Conservation (phyloP, 495 filamentous ascomycete genomes). For the Neurospora sp. region DNA sequence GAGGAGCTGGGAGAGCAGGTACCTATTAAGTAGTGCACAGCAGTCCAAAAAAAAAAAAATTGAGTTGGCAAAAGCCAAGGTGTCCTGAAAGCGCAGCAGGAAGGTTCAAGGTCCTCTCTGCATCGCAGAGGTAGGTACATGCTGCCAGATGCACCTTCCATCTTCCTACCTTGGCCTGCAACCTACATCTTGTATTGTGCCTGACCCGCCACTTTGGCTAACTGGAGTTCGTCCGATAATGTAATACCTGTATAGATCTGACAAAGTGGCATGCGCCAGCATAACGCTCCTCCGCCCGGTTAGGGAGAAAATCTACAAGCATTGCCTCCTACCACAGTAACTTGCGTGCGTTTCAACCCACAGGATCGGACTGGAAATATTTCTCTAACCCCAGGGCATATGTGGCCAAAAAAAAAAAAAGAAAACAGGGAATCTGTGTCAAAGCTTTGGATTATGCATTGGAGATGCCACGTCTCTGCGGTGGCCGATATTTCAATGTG, state of each 20-base stretch:
- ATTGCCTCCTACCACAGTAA: background rate
- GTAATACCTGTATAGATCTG: too few species aligned
- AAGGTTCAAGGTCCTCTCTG: background rate
- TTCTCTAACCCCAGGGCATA: background rate
- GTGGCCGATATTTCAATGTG: too few species aligned
- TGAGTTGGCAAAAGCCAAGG: background rate
- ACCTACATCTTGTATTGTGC: background rate
- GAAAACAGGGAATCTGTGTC: background rate
- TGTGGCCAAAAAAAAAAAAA: background rate
- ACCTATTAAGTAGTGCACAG: too few species aligned
- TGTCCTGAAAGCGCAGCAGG: background rate
- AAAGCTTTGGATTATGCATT: background rate
- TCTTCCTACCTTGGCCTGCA: background rate
- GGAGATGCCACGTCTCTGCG: too few species aligned
- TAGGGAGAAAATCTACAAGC: too few species aligned
- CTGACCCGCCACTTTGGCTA: background rate
- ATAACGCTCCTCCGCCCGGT: too few species aligned
- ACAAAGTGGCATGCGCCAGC: too few species aligned
- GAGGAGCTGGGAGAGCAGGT: background rate
- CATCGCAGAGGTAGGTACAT: background rate
- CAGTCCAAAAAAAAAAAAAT: background rate
- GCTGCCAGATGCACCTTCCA: background rate
- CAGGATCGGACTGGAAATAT: too few species aligned
- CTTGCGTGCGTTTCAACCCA: background rate
- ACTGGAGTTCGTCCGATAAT: background rate